Conservation (phyloP, 2,329 filamentous ascomycete genomes). For the Emmonsiellopsis sp. region DNA sequence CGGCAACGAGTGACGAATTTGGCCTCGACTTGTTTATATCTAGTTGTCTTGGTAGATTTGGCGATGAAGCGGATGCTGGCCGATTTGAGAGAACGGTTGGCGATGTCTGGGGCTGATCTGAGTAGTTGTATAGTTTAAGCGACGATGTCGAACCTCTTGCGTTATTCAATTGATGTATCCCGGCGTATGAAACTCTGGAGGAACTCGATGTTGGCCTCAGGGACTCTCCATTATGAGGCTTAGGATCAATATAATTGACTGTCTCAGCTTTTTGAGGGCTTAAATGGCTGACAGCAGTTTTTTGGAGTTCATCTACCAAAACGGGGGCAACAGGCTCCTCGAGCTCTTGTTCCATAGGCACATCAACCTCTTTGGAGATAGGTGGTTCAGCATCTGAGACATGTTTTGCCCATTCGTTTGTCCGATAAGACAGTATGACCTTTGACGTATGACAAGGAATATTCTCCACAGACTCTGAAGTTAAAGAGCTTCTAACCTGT, state of each 20-base stretch:
- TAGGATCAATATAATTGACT: not conserved
- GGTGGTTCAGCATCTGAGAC: constrained; percentile 67
- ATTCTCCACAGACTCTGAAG: constrained; percentile 37
- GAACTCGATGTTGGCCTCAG: not conserved
- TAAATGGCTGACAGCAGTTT: constrained; percentile 38
- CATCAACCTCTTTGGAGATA: constrained; percentile 42
- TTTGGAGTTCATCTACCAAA: constrained; percentile 54
- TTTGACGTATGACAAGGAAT: constrained; percentile 65
- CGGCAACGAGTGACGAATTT: not conserved
- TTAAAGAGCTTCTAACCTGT: constrained; percentile 15
- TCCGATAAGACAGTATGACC: constrained; percentile 73
- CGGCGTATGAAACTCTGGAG: not conserved
- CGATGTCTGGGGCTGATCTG: not conserved
- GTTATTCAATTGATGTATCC: not conserved
- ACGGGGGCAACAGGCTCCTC: constrained; percentile 53
- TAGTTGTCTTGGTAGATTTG: not conserved
- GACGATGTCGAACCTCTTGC: not conserved
- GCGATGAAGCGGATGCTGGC: not conserved
- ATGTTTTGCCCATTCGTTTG: constrained; percentile 95
- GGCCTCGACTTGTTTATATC: not conserved
- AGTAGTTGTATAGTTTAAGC: not conserved
- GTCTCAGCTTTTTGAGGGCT: not conserved
- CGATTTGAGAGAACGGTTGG: not conserved
- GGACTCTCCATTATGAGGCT: not conserved
- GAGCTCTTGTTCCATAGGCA: constrained; percentile 20